Conservation (phyloP, 495 filamentous ascomycete genomes). For the Massariosphaeria phaeospora region DNA sequence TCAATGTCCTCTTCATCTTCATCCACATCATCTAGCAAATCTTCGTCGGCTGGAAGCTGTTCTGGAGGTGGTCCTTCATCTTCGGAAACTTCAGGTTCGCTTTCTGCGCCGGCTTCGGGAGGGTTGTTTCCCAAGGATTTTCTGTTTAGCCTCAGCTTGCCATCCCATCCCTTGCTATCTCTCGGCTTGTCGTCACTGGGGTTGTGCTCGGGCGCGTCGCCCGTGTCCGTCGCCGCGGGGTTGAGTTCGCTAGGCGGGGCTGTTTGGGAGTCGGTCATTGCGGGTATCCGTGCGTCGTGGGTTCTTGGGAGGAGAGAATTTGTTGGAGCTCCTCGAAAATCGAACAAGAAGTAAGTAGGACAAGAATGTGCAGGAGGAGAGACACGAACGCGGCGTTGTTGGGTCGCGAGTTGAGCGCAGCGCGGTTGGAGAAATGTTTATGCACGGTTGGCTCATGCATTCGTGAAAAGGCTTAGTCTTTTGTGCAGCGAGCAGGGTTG, state of each 20-base stretch:
- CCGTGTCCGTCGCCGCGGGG: conserved; percentile 5
- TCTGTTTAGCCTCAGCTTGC: conserved; percentile 73
- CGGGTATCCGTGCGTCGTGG: background rate
- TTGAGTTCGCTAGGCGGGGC: conserved; percentile 7
- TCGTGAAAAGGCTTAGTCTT: too few relatives aligned
- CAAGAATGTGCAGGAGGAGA: conserved; percentile 49
- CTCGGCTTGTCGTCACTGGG: conserved; percentile 16
- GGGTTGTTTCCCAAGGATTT: conserved; percentile 64
- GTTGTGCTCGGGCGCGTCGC: background rate
- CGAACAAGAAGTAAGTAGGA: too few relatives aligned
- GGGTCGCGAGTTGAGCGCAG: conserved; percentile 46
- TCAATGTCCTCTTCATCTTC: conserved; percentile 67
- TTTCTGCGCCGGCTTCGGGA: conserved; percentile 75
- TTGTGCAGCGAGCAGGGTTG: too few relatives aligned
- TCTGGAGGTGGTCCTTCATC: conserved; percentile 51
- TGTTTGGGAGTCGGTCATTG: conserved; percentile 4
- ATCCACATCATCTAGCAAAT: conserved; percentile 20
- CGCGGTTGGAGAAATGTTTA: too few relatives aligned
- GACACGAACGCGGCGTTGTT: conserved; percentile 37
- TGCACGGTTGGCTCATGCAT: too few relatives aligned
- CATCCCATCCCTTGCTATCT: conserved; percentile 83
- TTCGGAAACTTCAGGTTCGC: conserved; percentile 66
- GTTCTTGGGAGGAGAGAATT: background rate
- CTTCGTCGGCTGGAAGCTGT: conserved; percentile 60
- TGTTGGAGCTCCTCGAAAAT: too few relatives aligned